Percentiles rank a stretch among this genome's conserved stretches.
Conservation (phyloP, 306 rosid species). For the Corylus avellana region DNA sequence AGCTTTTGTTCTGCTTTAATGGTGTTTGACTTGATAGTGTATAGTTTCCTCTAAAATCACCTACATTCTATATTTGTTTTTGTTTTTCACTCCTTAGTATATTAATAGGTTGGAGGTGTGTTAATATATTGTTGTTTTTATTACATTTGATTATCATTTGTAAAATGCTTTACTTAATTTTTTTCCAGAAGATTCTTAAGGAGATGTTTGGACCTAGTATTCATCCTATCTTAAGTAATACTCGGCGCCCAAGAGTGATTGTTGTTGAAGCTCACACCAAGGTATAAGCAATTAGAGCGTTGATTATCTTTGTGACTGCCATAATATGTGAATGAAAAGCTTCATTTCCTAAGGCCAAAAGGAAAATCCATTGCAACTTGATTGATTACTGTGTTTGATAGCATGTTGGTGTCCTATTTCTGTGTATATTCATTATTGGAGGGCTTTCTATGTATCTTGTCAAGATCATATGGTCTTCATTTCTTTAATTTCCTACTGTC, state of each 20-base stretch:
- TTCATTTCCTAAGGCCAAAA: not conserved
- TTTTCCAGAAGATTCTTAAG: conserved; percentile 49
- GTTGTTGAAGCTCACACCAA: conserved; percentile 44
- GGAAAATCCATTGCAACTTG: not conserved
- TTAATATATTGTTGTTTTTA: not conserved
- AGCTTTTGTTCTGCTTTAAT: not conserved
- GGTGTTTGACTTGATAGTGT: not conserved
- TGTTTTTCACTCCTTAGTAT: not conserved
- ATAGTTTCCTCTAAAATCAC: not conserved
- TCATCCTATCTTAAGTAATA: conserved; percentile 39
- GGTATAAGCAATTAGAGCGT: conserved; percentile 40
- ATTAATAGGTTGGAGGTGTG: not conserved
- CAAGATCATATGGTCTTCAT: not conserved
- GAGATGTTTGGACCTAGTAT: conserved; percentile 52
- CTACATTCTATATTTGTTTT: not conserved
- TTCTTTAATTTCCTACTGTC: not conserved
- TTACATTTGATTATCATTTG: not conserved
- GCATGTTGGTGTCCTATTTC: not conserved
- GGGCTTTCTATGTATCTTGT: conserved; percentile 13
- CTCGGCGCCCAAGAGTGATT: conserved; percentile 38
- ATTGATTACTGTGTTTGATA: not conserved
- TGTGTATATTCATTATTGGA: too few species aligned
- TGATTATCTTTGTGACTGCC: not conserved
- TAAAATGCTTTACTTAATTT: not conserved
- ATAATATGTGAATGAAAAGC: not conserved